Evolutionary conservation across 768 basidiomycete species (phyloP).

Genomic region (Trametes punicea): DNA sequence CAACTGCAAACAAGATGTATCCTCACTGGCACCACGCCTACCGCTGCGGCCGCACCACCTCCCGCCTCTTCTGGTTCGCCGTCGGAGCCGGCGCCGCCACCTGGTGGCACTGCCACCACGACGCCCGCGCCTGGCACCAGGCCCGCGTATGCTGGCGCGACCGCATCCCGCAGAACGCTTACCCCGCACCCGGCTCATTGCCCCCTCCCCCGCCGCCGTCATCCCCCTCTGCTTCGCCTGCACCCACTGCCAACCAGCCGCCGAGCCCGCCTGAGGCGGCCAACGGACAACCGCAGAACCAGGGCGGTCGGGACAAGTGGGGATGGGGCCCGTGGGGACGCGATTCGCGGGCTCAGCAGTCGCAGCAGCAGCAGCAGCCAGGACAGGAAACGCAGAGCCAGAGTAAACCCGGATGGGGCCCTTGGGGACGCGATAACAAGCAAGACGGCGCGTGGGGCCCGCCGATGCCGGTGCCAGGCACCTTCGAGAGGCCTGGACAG

Average conservation of each 20-base stretch:
- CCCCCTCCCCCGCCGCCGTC: neutral
- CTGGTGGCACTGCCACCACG: slow-evolving; percentile 40
- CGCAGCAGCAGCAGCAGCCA: neutral
- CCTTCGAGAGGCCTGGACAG: slow-evolving; percentile 5
- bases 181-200: slow-evolving; percentile 16
- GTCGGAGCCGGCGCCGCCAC: slow-evolving; percentile 48
- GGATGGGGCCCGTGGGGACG: neutral
- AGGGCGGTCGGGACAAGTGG: neutral
- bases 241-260: neutral
- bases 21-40: slow-evolving; percentile 1
- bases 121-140: slow-evolving; percentile 28
- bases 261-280: neutral
- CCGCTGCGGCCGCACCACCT: slow-evolving; percentile 39
- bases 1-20: neutral
- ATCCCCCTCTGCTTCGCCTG: neutral
- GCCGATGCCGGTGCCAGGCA: slow-evolving; percentile 7
- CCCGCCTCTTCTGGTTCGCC: slow-evolving; percentile 66
- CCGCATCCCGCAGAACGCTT: slow-evolving; percentile 27
- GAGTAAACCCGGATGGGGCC: neutral
- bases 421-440: neutral
- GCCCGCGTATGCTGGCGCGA: slow-evolving; percentile 30
- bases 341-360: neutral
- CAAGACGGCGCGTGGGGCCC: slow-evolving; percentile 16
- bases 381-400: neutral
- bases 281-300: neutral